Evolutionary conservation across 2,329 filamentous ascomycete species (phyloP).

Genomic region (Tympanopsis confertula): DNA sequence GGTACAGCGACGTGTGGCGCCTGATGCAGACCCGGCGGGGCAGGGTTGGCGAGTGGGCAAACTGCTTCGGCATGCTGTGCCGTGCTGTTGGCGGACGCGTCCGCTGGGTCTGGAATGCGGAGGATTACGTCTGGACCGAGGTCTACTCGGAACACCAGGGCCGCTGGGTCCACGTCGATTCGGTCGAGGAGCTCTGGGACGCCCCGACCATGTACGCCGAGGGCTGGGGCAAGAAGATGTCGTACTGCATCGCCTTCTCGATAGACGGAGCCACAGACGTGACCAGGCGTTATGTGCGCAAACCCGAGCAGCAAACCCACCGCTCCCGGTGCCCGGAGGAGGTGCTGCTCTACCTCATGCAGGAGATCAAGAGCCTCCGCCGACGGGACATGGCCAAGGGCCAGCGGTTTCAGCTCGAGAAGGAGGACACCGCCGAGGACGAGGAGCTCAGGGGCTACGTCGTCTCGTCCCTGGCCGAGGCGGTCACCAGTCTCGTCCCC

Average conservation of each 20-base stretch:
- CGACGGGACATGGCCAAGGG: constrained; percentile 77
- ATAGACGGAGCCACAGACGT: constrained; percentile 68
- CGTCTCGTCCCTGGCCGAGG: constrained; percentile 61
- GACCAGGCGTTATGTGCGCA: constrained; percentile 58
- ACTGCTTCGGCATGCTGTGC: constrained; percentile 98
- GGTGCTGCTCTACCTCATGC: constrained; percentile 79
- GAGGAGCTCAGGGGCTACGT: constrained; percentile 65
- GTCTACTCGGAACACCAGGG: constrained; percentile 89
- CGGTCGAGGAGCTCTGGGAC: constrained; percentile 91
- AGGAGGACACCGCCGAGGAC: constrained; percentile 68
- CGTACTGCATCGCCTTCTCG: constrained; percentile 93
- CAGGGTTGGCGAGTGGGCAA: constrained; percentile 89
- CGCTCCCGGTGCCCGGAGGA: constrained; percentile 76
- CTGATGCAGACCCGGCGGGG: constrained; percentile 77
- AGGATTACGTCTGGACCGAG: constrained; percentile 96
- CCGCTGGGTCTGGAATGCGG: constrained; percentile 95
- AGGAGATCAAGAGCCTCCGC: constrained; percentile 78
- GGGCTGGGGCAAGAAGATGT: constrained; percentile 93
- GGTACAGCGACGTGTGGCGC: constrained; percentile 91
- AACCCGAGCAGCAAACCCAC: constrained; percentile 59
- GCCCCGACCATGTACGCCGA: constrained; percentile 84
- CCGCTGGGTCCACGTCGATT: constrained; percentile 93
- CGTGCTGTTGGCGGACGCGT: constrained; percentile 82
- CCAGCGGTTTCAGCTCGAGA: constrained; percentile 68
- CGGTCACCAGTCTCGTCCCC: constrained; percentile 57